Evolutionary conservation across 331 rosid species (phyloP), one percentile per base, ranked within the genome.

Genomic region (Rosa hybrid): DNA sequence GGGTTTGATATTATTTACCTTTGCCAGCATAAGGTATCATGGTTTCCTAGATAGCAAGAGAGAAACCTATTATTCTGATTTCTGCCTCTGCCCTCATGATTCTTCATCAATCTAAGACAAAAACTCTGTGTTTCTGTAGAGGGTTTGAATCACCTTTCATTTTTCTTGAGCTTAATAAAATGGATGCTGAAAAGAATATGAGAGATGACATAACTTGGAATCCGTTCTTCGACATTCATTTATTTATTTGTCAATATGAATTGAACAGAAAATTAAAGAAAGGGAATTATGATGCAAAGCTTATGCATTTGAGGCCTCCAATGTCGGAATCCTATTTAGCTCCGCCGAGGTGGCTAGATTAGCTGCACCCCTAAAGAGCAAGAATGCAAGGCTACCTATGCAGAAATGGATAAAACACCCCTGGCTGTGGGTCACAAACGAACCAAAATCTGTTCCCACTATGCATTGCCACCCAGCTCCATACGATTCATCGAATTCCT

Each of bases 381-480:
- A 86, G 82, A 94, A 81, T 16, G 94, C 87, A 64, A 94, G 84
- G 72, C 87, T 94, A 20, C 97, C 90, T 18, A 90, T 53, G 76
- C 91, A 86, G 84, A 94, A 94, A 74, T 92, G 85, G 77, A 92
- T 92, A 57, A 92, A 92, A 62, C 90, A 86, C 10, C 97, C 97
- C 79, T 83, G 86, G 50, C 89, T 87, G 72, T 94, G 98, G 0
- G 97, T 94, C 89, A 92, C 97, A 85, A 88, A 94, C 4, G 98
- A 91, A 74, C 90, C 97, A 83, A 94, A 94, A 83, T 94, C 97
- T 14, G 93, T 90, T 51, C 98, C 98, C 44, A 90, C 94, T 51
- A 92, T 91, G 88, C 98, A 94, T 71, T 92, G 97, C 97, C 97
- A 94, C 67, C 98, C 97, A 77, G 69, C 64, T 21, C 94, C 97